Evolutionary conservation across 495 filamentous ascomycete species (phyloP), one percentile per base, ranked within the genome.

Genomic region (Hypomontagnella monticulosa): DNA sequence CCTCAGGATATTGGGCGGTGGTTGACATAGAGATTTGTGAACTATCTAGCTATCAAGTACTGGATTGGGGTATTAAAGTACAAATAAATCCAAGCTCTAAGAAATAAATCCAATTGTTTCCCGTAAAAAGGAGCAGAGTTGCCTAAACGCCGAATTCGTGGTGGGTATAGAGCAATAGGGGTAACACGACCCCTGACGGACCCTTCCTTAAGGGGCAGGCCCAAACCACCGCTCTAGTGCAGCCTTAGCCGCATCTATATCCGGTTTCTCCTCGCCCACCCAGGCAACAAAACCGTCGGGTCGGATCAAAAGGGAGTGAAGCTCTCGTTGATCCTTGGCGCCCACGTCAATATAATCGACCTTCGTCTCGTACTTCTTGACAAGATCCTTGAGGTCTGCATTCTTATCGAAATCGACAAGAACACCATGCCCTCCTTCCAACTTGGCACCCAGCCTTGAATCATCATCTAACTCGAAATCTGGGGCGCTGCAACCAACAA

Each of bases 261-360:
- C 66, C 0, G 57, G 20, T 32, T 53, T 58, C 20, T 47, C 50
- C 7, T 63, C 63, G 2, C 48, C 38, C n/a, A 62, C 63, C 75
- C 75, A 77, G 36, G 72, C 70, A 41, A 75, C 73, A 49, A 74
- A 19, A 0, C 75, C 75, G 62, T 77, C 75, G 2, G 75, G 75
- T 3, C 75, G 73, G 18, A 77, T 30, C 54, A 77, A 47, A 47
- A 76, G 58, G 12, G 61, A 66, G 6, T 55, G 16, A 5, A 76
- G 64, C 3, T 62, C 70, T 4, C 59, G 47, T 30, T 42, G 62
- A 14, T 76, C 70, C 53, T 68, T 72, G 10, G 71, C 70, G n/a
- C 46, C 32, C 8, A 58, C 6, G 7, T 11, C 14, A 33, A 72
- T 20, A 49, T 74, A 76, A 27, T 72, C 66, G 2, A 77, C 46